These are phyloP conservation scores for Colletotrichum trifolii DNA, from an alignment of 2,329 filamentous ascomycete species.

Conservation along the genomic window DNA sequence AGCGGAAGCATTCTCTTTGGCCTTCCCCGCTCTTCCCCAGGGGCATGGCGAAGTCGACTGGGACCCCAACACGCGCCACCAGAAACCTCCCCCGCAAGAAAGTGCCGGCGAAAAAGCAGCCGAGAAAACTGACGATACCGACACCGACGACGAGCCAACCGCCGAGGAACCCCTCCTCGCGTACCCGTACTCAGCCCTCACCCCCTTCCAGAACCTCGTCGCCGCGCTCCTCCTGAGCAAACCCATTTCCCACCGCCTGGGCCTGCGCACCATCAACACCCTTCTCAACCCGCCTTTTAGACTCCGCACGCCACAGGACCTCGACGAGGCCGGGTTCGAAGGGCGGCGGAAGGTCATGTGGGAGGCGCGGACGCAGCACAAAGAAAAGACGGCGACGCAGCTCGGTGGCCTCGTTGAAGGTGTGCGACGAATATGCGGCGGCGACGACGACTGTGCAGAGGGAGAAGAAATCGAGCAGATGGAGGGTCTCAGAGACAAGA, in stretches of 20 bases:
- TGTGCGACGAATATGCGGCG: conserved; percentile 1
- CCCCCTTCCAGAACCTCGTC: conserved; percentile 56
- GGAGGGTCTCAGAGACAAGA: background rate
- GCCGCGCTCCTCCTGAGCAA: conserved; percentile 55
- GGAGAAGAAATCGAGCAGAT: background rate
- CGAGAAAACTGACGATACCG: background rate
- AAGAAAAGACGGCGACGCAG: conserved; percentile 56
- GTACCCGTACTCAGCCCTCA: conserved; percentile 40
- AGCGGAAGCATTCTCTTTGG: conserved; percentile 7
- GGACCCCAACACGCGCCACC: background rate
- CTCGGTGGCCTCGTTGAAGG: conserved; percentile 40
- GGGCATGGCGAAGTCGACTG: conserved; percentile 26
- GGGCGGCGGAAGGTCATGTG: conserved; percentile 51
- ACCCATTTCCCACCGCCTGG: conserved; percentile 55
- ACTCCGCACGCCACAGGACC: conserved; percentile 20
- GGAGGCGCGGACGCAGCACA: conserved; percentile 56
- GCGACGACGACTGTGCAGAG: background rate
- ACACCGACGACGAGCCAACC: background rate
- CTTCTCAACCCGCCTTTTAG: conserved; percentile 55
- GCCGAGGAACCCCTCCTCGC: background rate
- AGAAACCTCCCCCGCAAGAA: conserved; percentile 6
- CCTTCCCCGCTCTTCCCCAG: background rate
- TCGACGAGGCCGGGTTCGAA: conserved; percentile 49
- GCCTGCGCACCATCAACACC: conserved; percentile 54
- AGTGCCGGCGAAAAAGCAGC: background rate